Percentiles rank a stretch among this genome's conserved stretches.
Conservation (phyloP, 768 basidiomycete genomes). For the Mycena rosella region DNA sequence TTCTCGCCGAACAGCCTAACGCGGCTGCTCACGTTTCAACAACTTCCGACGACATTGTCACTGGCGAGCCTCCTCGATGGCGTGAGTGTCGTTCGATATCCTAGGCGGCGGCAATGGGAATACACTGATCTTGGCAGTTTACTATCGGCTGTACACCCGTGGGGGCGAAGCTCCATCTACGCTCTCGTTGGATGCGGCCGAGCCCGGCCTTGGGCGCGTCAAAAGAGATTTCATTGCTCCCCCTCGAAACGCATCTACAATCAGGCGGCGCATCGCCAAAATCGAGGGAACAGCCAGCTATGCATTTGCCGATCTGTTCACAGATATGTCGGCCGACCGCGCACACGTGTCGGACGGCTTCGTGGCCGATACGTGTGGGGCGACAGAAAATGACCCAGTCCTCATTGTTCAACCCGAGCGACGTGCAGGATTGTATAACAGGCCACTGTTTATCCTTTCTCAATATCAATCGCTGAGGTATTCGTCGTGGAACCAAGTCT, state of each 20-base stretch:
- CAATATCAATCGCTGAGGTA: not conserved
- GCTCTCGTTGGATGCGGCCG: not conserved
- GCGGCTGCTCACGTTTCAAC: not conserved
- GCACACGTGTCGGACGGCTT: not conserved
- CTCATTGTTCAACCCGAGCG: constrained; percentile 7
- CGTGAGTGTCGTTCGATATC: constrained; percentile 4
- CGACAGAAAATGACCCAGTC: constrained; percentile 2
- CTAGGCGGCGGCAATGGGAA: not conserved
- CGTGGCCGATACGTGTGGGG: not conserved
- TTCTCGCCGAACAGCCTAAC: not conserved
- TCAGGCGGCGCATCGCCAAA: constrained; percentile 17
- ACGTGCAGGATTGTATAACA: constrained; percentile 7
- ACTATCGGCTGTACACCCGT: constrained; percentile 25
- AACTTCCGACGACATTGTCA: not conserved
- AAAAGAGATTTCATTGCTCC: constrained; percentile 14
- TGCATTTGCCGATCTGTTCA: constrained; percentile 13
- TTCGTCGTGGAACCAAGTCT: not conserved
- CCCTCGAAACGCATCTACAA: constrained; percentile 3
- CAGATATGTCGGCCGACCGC: not conserved
- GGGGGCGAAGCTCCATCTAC: not conserved
- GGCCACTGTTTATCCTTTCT: constrained; percentile 1
- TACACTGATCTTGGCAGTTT: constrained; percentile 2
- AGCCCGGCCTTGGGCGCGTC: not conserved
- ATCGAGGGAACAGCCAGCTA: constrained; percentile 16
- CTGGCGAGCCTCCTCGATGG: not conserved